A percentile compares a stretch with the other conserved stretches of the same genome.
These are phyloP conservation scores for Gossypium stocksii DNA, from an alignment of 345 rosid genomes.

Conservation along the genomic window DNA sequence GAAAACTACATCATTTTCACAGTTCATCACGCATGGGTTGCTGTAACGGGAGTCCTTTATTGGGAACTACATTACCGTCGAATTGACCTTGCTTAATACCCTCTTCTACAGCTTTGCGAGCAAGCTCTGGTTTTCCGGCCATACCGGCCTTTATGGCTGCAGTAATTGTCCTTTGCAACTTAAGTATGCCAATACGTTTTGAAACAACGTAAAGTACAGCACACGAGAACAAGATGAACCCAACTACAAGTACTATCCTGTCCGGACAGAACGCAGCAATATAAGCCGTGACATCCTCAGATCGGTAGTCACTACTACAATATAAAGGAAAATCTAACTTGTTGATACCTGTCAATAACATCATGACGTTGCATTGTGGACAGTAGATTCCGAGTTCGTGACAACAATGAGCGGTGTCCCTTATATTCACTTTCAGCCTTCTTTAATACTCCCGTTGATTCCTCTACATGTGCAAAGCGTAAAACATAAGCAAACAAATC, in stretches of 20 bases:
- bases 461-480: constrained; percentile 44
- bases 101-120: constrained; percentile 32
- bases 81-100: constrained; percentile 36
- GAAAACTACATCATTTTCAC: constrained; percentile 28
- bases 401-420: constrained; percentile 79
- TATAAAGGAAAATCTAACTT: neutral
- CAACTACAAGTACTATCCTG: constrained; percentile 67
- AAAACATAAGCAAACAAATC: constrained; percentile 2
- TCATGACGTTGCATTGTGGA: constrained; percentile 94
- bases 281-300: constrained; percentile 16
- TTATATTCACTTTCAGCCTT: constrained; percentile 95
- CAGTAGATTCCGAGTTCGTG: constrained; percentile 76
- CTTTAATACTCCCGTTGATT: constrained; percentile 68
- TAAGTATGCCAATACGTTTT: constrained; percentile 69
- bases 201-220: constrained; percentile 90
- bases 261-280: constrained; percentile 9
- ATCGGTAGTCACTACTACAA: neutral
- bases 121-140: constrained; percentile 45
- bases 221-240: constrained; percentile 59
- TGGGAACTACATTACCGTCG: constrained; percentile 39
- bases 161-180: constrained; percentile 67
- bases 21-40: constrained; percentile 70
- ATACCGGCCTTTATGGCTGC: constrained; percentile 70
- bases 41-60: constrained; percentile 36
- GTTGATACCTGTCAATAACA: constrained; percentile 65